Evolutionary conservation across 2,329 filamentous ascomycete species (phyloP), one percentile per base, ranked within the genome.

Genomic region (Aureobasidium sp.): DNA sequence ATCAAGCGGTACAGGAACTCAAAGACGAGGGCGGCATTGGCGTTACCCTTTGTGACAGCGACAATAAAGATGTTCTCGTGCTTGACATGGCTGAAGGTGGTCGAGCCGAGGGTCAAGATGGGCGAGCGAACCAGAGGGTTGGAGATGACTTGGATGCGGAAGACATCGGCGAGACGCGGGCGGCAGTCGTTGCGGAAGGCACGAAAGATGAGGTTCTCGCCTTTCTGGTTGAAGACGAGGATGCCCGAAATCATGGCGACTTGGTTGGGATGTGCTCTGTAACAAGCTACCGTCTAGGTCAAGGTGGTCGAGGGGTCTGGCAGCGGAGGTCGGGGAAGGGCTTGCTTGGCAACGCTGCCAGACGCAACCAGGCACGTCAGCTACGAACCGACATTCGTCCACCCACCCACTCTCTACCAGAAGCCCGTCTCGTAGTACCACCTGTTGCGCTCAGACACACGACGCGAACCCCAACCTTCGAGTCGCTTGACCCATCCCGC

Each of bases 31-130:
- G 95, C 95, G 14, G 92, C 92, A 84, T 99, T 99, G 79, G 92
- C 94, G 78, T 99, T 99, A 80, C 92, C 97, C 81, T 97, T 99
- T 63, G 92, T 97, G 69, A 99, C 90, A 20, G 93, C 94, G 61
- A 97, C 93, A 69, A 99, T 78, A 76, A 97, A 99, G 73, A 99
- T 97, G 75, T 99, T 99, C 75, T 99, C 94, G 78, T 97, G 93
- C 76, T 96, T 97, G 78, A 99, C 93, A 86, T 99, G 94, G 81
- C 91, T 96, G 77, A 99, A 99, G 51, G 95, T 99, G 62, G 94
- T 99, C 75, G 91, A 96, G 67, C 95, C 94, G 63, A 99, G 86
- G 5, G 94, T 99, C 70, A 99, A 82, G 77, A 99, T 97, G 64
- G 94, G 94, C 68, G 94, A 97, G 68, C 95, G 91, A 64, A 99